These are phyloP conservation scores for Lactarius hatsudake DNA, from an alignment of 768 basidiomycete genomes.

Conservation along the genomic window DNA sequence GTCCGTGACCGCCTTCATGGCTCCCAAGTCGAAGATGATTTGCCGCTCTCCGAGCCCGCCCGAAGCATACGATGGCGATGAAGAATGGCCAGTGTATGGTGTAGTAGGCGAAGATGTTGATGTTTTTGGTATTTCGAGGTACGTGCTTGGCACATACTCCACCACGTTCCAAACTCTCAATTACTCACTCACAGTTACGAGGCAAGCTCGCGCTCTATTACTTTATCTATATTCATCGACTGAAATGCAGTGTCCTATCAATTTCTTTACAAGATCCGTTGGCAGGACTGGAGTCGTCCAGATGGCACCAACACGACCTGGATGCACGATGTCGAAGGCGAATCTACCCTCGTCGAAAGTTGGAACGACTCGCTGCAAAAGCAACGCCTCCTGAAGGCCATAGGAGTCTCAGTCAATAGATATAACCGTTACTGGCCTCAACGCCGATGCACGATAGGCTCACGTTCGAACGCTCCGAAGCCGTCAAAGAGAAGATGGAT, in stretches of 20 bases:
- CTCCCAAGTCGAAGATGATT: neutral
- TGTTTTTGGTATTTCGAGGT: slow-evolving; percentile 24
- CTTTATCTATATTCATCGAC: neutral
- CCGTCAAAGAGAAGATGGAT: slow-evolving; percentile 16
- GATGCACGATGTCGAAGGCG: slow-evolving; percentile 13
- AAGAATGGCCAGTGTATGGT: slow-evolving; percentile 27
- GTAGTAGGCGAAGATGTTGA: slow-evolving; percentile 28
- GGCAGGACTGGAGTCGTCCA: slow-evolving; percentile 24
- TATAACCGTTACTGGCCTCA: slow-evolving; percentile 8
- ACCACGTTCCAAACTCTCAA: neutral
- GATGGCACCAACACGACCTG: slow-evolving; percentile 28
- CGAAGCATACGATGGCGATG: slow-evolving; percentile 19
- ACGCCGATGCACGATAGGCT: slow-evolving; percentile 21
- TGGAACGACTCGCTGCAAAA: slow-evolving; percentile 15
- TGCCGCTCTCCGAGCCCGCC: slow-evolving; percentile 21
- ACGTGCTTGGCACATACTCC: neutral
- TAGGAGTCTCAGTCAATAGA: slow-evolving; percentile 19
- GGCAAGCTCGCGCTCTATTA: slow-evolving; percentile 8
- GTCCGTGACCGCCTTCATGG: neutral
- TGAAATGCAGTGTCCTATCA: neutral
- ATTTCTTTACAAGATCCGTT: slow-evolving; percentile 20
- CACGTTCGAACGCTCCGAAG: slow-evolving; percentile 24
- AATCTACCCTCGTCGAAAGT: slow-evolving; percentile 5
- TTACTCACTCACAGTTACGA: slow-evolving; percentile 16
- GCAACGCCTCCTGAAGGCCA: slow-evolving; percentile 9